Percentiles rank a stretch among this genome's conserved stretches.
phyloP scores from a whole-genome alignment of 495 filamentous ascomycete genomes.

The Polyplosphaeria fusca region DNA sequence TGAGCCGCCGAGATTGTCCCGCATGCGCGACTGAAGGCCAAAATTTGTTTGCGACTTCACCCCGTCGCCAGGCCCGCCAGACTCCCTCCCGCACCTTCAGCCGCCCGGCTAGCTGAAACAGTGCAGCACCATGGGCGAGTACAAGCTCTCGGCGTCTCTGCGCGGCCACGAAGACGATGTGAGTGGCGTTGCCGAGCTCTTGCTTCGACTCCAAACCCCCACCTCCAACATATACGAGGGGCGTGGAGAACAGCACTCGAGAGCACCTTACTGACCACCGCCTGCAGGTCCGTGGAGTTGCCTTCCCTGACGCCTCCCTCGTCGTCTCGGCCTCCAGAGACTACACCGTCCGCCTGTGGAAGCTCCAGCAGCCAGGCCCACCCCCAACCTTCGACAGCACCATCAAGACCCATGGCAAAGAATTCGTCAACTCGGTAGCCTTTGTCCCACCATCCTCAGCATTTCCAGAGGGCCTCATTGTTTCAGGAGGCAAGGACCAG shows the following conservation, averaged over 20 bases:
- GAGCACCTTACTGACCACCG: constrained; percentile 8
- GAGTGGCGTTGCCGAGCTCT: constrained; percentile 15
- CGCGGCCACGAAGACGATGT: constrained; percentile 47
- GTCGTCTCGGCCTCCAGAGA: constrained; percentile 87
- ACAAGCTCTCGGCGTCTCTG: constrained; percentile 46
- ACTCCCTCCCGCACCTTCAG: background rate
- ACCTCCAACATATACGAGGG: background rate
- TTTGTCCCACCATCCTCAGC: constrained; percentile 67
- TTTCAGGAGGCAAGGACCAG: constrained; percentile 84
- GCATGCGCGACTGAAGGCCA: background rate
- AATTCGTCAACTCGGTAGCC: constrained; percentile 81
- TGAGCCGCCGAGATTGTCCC: background rate
- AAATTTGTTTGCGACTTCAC: background rate
- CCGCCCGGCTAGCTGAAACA: constrained; percentile 1
- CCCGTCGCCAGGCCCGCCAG: no score
- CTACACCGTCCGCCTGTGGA: constrained; percentile 86
- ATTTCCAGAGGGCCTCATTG: constrained; percentile 74
- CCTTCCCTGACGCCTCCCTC: constrained; percentile 68
- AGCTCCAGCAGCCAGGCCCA: constrained; percentile 58
- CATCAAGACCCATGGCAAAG: constrained; percentile 69
- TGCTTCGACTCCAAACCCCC: background rate
- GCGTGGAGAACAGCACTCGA: no score
- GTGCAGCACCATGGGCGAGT: constrained; percentile 39
- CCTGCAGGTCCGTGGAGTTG: constrained; percentile 78
- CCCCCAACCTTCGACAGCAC: constrained; percentile 72